Conservation (phyloP, 1,284 basidiomycete species). For the Puccinia hordei region DNA sequence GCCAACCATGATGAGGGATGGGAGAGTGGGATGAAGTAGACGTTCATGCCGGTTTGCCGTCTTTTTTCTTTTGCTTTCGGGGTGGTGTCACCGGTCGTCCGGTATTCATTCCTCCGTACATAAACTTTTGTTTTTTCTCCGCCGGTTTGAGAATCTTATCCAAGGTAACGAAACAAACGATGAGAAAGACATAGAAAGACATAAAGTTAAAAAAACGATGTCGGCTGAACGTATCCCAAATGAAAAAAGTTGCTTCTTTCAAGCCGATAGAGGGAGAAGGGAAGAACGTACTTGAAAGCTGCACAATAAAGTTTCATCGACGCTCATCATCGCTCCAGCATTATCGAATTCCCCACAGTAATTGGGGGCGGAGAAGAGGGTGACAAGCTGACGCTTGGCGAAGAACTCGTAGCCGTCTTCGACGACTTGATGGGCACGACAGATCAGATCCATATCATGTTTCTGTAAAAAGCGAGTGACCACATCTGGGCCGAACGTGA, state of each 20-base stretch:
- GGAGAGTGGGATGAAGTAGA: background rate
- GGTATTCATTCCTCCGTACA: slow-evolving; percentile 45
- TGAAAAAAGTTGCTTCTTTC: background rate
- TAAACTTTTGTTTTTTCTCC: slow-evolving; percentile 50
- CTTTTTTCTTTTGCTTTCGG: slow-evolving; percentile 49
- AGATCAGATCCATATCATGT: slow-evolving; percentile 99
- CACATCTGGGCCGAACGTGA: slow-evolving; percentile 97
- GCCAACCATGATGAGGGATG: background rate
- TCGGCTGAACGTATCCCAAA: background rate
- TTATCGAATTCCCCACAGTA: slow-evolving; percentile 96
- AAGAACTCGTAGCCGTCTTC: slow-evolving; percentile 99
- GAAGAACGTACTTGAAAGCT: slow-evolving; percentile 87
- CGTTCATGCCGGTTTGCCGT: slow-evolving; percentile 41
- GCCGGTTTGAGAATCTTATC: slow-evolving; percentile 31
- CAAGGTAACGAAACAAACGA: background rate
- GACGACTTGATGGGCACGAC: slow-evolving; percentile 97
- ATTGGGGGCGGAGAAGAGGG: slow-evolving; percentile 95
- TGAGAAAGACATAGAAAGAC: too few species aligned
- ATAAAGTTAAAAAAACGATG: slow-evolving; percentile 25
- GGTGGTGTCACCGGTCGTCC: slow-evolving; percentile 41
- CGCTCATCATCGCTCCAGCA: slow-evolving; percentile 99
- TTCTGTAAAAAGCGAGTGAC: slow-evolving; percentile 97
- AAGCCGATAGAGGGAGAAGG: slow-evolving; percentile 60
- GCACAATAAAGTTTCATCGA: slow-evolving; percentile 94
- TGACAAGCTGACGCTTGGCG: slow-evolving; percentile 94